Evolutionary conservation across 169 alveolate species (phyloP), one percentile per base, ranked within the genome.

Genomic region (Blepharisma undulans): DNA sequence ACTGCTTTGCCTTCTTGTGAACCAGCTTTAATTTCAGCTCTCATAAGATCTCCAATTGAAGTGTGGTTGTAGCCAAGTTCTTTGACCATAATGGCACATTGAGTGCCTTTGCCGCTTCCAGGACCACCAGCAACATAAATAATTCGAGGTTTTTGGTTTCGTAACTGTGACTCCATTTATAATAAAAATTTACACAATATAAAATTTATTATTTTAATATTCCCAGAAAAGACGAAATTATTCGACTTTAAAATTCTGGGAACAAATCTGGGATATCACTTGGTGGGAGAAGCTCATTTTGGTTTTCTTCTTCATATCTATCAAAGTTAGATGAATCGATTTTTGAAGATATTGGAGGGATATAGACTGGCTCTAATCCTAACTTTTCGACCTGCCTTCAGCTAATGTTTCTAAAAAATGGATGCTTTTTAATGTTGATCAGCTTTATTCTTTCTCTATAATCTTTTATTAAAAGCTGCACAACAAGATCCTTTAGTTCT

Each of bases 41-140:
- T 78, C 92, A 93, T 84, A 19, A 93, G 48, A 33, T 93, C 94
- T 21, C 94, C 94, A 66, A 78, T 71, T 32, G 95, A 93, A 7
- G 90, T 93, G 71, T 90, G 94, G 7, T 88, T 74, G 71, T 90
- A 90, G 33, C 80, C 80, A 59, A 78, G 87, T 72, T 93, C 94
- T 79, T 90, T 91, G 7, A 86, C 92, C 60, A 93, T 33, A 25
- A 85, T 82, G 10, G 84, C 92, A 77, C 95, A 93, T 74, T 90
- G 92, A 18, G 95, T 93, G 21, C 94, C 94, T 77, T 93, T 93
- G 34, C 95, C 95, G 34, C 92, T 84, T 8, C 94, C 95, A 14
- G 95, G 95, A 3, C 94, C 94, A 19, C 95, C 95, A 71, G 85
- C n/a, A 22, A 79, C 36, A 34, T 72, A 91, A 21, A 86, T 82